phyloP scores from a whole-genome alignment of 2,329 filamentous ascomycete genomes.

The Lachnellula arida region DNA sequence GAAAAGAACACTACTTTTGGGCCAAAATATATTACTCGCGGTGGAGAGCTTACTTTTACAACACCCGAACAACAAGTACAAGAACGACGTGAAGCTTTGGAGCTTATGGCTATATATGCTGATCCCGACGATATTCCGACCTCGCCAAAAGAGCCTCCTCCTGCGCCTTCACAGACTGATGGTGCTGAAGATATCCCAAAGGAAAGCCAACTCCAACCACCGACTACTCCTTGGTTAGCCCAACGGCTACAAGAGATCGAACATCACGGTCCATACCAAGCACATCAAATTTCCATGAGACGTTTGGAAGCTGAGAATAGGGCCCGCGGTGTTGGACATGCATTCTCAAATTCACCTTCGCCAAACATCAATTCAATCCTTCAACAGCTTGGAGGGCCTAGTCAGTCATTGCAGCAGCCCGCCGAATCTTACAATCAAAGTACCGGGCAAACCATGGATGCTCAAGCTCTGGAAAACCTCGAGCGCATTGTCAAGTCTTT shows the following conservation, averaged over 20 bases:
- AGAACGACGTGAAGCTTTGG: constrained; percentile 51
- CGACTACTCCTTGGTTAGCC: constrained; percentile 25
- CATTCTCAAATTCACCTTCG: constrained; percentile 1
- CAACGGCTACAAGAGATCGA: constrained; percentile 29
- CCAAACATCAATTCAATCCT: constrained; percentile 12
- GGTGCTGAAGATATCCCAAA: constrained; percentile 4
- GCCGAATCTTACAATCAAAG: not conserved
- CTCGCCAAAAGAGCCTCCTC: constrained; percentile 30
- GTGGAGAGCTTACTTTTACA: constrained; percentile 45
- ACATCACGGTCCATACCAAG: constrained; percentile 27
- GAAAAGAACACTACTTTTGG: constrained; percentile 37
- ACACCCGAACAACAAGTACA: constrained; percentile 54
- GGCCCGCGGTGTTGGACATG: not conserved
- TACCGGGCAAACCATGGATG: constrained; percentile 12
- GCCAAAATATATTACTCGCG: constrained; percentile 49
- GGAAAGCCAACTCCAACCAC: constrained; percentile 20
- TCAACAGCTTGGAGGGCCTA: constrained; percentile 15
- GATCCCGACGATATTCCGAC: constrained; percentile 32
- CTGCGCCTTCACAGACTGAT: constrained; percentile 11
- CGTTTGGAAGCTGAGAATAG: constrained; percentile 17
- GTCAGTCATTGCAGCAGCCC: not conserved
- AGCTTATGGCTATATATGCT: constrained; percentile 48
- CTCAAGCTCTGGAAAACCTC: constrained; percentile 20
- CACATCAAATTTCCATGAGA: constrained; percentile 17
- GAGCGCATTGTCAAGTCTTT: constrained; percentile 33